Evolutionary conservation across 768 basidiomycete genomes (phyloP).

Genomic region (Boletus rex-veris): DNA sequence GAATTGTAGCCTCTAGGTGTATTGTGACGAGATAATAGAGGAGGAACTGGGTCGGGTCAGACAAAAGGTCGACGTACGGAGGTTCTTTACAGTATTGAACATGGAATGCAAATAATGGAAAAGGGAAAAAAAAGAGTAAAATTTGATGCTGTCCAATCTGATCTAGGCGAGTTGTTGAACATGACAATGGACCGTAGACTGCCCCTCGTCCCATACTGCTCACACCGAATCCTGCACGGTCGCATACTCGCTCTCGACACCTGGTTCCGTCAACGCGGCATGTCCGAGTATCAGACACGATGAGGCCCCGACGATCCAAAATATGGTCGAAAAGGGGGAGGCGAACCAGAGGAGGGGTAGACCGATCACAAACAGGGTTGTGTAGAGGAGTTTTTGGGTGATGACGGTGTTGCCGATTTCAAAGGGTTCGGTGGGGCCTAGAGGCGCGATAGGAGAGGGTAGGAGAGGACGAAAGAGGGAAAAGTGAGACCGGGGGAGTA

Average conservation of each 20-base stretch:
- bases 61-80: no score
- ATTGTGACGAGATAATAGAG: no score
- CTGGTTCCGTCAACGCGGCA: conserved; percentile 88
- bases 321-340: conserved; percentile 77
- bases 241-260: conserved; percentile 91
- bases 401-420: conserved; percentile 78
- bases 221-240: conserved; percentile 63
- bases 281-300: conserved; percentile 81
- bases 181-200: no score
- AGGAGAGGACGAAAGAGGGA: no score
- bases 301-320: conserved; percentile 93
- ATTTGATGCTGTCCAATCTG: neutral
- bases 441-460: neutral
- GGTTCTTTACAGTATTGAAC: neutral
- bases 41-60: no score
- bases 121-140: neutral
- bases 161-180: no score
- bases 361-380: conserved; percentile 85
- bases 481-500: no score
- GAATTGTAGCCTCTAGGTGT: neutral
- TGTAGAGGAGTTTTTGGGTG: conserved; percentile 89
- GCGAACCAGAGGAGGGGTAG: conserved; percentile 81
- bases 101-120: neutral
- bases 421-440: conserved; percentile 75
- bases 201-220: neutral